Evolutionary conservation across 345 rosid genomes (phyloP).

Genomic region (Jatropha curcas): DNA sequence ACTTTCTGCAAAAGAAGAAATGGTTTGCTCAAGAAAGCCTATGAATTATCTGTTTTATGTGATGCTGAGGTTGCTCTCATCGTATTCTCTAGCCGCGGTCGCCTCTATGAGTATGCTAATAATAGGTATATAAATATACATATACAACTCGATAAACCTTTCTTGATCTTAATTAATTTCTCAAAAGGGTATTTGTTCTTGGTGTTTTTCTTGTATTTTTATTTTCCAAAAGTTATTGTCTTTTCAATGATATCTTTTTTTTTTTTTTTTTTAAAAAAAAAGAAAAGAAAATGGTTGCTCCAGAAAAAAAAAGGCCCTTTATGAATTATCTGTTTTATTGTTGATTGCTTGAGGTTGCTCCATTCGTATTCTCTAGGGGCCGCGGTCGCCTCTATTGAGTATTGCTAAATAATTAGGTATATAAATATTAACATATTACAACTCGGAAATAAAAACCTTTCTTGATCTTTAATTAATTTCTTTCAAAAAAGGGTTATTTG

Average conservation of each 20-base stretch:
- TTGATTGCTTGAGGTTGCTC: too few species aligned
- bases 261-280: neutral
- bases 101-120: constrained; percentile 96
- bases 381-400: too few species aligned
- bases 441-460: too few species aligned
- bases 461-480: too few species aligned
- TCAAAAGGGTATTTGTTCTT: neutral
- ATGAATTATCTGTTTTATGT: constrained; percentile 89
- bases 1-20: constrained; percentile 97
- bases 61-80: constrained; percentile 86
- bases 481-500: too few species aligned
- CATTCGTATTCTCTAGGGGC: too few species aligned
- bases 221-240: constrained; percentile 5
- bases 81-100: constrained; percentile 98
- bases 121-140: constrained; percentile 52
- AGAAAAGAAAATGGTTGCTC: too few species aligned
- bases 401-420: too few species aligned
- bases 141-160: neutral
- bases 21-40: constrained; percentile 94
- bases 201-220: neutral
- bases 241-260: neutral
- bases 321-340: too few species aligned
- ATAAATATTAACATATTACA: too few species aligned
- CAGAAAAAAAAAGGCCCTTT: too few species aligned
- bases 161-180: neutral